A percentile compares a stretch with the other conserved stretches of the same genome.
These are phyloP conservation scores for Karstenula rhodostoma DNA, from an alignment of 2,329 filamentous ascomycete species.

Conservation along the genomic window DNA sequence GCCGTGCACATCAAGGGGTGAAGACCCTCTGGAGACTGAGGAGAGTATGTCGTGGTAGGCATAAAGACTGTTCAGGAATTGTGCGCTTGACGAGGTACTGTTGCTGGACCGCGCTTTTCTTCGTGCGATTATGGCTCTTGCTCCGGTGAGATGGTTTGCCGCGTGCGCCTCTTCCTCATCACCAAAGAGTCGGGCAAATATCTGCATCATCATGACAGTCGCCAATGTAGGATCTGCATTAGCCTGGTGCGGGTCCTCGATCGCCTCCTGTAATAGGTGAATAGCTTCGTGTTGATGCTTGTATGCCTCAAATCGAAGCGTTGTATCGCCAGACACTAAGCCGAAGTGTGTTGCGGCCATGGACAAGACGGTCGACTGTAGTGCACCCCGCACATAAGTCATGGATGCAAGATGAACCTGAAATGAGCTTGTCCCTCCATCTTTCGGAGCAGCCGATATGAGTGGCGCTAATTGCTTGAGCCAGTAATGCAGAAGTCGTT, in stretches of 20 bases:
- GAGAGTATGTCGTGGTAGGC: slow-evolving; percentile 45
- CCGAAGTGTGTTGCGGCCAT: slow-evolving; percentile 44
- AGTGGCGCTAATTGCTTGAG: slow-evolving; percentile 33
- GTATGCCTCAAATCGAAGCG: slow-evolving; percentile 34
- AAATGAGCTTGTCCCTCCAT: slow-evolving; percentile 30
- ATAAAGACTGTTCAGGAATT: slow-evolving; percentile 40
- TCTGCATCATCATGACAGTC: slow-evolving; percentile 46
- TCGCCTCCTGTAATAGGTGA: slow-evolving; percentile 32
- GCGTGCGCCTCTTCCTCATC: slow-evolving; percentile 35
- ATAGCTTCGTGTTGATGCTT: slow-evolving; percentile 41
- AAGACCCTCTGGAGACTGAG: slow-evolving; percentile 37
- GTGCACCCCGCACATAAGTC: slow-evolving; percentile 33
- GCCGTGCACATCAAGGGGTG: slow-evolving; percentile 33
- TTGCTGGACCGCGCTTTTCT: slow-evolving; percentile 19
- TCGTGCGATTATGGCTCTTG: slow-evolving; percentile 41
- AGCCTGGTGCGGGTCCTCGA: slow-evolving; percentile 31
- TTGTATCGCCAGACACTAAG: slow-evolving; percentile 28
- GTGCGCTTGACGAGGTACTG: slow-evolving; percentile 29
- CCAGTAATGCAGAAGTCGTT: slow-evolving; percentile 41
- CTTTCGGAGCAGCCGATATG: slow-evolving; percentile 36
- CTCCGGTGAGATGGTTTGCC: slow-evolving; percentile 41
- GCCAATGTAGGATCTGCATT: slow-evolving; percentile 35
- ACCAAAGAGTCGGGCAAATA: slow-evolving; percentile 39
- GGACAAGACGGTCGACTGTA: slow-evolving; percentile 41
- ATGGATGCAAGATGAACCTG: slow-evolving; percentile 40